Evolutionary conservation across 2,329 filamentous ascomycete genomes (phyloP).

Genomic region (Aspergillus luchuensis): DNA sequence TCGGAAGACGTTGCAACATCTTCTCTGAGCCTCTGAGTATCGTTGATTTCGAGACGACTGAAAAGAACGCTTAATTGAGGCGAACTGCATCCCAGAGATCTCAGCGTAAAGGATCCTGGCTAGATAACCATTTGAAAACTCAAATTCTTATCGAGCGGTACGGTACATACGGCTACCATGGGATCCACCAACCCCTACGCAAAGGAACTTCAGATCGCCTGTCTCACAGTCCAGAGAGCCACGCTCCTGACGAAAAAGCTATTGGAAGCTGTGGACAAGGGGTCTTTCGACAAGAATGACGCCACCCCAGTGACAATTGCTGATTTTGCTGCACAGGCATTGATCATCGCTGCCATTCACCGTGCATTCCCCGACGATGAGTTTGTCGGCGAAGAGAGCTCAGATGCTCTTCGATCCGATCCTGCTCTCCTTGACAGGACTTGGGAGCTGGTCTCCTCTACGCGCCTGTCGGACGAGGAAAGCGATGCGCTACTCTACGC

Average conservation of each 20-base stretch:
- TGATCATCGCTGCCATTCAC: constrained; percentile 61
- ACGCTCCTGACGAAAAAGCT: constrained; percentile 60
- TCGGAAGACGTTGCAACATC: background rate
- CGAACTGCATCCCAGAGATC: background rate
- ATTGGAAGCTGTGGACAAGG: constrained; percentile 52
- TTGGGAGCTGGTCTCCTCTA: constrained; percentile 55
- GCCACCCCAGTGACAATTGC: constrained; percentile 64
- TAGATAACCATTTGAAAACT: background rate
- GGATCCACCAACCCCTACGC: constrained; percentile 29
- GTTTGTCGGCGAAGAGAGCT: constrained; percentile 65
- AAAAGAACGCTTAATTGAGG: background rate
- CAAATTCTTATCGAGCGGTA: background rate
- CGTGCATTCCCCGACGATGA: constrained; percentile 56
- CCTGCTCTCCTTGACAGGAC: constrained; percentile 54
- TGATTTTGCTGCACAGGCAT: constrained; percentile 65
- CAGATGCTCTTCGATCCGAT: constrained; percentile 55
- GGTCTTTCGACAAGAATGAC: constrained; percentile 59
- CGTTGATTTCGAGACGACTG: background rate
- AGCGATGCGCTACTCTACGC: constrained; percentile 39
- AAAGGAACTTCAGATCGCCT: constrained; percentile 41
- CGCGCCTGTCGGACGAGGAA: constrained; percentile 35
- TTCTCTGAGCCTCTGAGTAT: background rate
- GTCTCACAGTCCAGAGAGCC: constrained; percentile 56
- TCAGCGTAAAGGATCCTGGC: background rate
- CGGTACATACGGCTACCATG: constrained; percentile 24